phyloP scores from a whole-genome alignment of 345 rosid genomes.

The Bruguiera gymnorhiza region DNA sequence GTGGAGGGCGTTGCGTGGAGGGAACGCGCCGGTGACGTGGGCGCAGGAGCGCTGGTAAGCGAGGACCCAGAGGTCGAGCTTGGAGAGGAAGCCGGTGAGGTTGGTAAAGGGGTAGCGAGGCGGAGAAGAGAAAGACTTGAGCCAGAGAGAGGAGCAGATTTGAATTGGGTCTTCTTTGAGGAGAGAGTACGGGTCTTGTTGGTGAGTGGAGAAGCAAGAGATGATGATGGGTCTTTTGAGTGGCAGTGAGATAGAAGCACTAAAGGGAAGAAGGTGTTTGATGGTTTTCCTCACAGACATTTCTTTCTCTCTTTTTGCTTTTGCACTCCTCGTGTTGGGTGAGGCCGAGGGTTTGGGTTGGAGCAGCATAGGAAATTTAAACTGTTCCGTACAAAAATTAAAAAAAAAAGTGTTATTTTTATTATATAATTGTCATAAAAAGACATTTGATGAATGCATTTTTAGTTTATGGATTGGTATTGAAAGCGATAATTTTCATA shows the following conservation, averaged over 20 bases:
- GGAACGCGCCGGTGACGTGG: constrained; percentile 75
- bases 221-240: constrained; percentile 29
- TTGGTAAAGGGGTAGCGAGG: constrained; percentile 49
- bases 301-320: background rate
- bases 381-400: no score
- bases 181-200: constrained; percentile 51
- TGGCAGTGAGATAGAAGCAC: constrained; percentile 19
- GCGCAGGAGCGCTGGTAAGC: constrained; percentile 90
- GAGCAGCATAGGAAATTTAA: no score
- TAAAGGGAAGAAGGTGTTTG: constrained; percentile 46
- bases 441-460: no score
- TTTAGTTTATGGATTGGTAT: no score
- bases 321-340: background rate
- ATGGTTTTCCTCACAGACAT: constrained; percentile 53
- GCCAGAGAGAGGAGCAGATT: constrained; percentile 79
- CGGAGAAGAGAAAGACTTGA: constrained; percentile 82
- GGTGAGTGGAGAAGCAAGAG: no score
- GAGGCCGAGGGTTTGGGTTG: background rate
- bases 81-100: constrained; percentile 81
- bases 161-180: constrained; percentile 82
- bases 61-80: constrained; percentile 87
- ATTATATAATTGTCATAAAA: no score
- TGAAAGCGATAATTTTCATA: no score
- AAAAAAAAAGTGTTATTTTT: no score
- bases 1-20: constrained; percentile 82